Conservation (phyloP, 176 grass and related monocot species). For the Raddia guianensis region DNA sequence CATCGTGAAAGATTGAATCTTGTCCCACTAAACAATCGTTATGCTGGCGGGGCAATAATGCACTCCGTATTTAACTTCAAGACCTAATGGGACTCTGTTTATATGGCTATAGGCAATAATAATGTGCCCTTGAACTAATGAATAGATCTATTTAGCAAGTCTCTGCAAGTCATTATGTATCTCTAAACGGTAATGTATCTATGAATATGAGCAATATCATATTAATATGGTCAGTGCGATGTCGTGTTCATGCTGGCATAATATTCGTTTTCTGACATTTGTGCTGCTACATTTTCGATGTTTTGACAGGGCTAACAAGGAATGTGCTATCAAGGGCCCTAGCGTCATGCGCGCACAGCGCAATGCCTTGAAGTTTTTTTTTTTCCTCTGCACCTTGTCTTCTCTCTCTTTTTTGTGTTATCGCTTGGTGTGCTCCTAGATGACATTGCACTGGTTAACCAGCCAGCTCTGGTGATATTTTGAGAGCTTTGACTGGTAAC, state of each 20-base stretch:
- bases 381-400: neutral
- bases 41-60: neutral
- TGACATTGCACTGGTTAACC: neutral
- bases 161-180: neutral
- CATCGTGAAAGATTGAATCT: neutral
- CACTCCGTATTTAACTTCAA: neutral
- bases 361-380: neutral
- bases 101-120: neutral
- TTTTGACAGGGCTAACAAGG: conserved; percentile 34
- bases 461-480: conserved; percentile 16
- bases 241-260: neutral
- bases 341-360: neutral
- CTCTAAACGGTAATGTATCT: neutral
- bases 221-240: neutral
- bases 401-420: neutral
- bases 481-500: neutral
- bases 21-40: neutral
- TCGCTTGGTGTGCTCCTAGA: neutral
- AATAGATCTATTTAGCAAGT: neutral
- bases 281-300: neutral
- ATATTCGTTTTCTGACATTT: neutral
- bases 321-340: neutral
- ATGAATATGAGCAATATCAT: neutral
- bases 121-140: neutral
- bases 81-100: neutral